Evolutionary conservation across 805 yeast genomes (phyloP).

Genomic region (Candida nitratophila): DNA sequence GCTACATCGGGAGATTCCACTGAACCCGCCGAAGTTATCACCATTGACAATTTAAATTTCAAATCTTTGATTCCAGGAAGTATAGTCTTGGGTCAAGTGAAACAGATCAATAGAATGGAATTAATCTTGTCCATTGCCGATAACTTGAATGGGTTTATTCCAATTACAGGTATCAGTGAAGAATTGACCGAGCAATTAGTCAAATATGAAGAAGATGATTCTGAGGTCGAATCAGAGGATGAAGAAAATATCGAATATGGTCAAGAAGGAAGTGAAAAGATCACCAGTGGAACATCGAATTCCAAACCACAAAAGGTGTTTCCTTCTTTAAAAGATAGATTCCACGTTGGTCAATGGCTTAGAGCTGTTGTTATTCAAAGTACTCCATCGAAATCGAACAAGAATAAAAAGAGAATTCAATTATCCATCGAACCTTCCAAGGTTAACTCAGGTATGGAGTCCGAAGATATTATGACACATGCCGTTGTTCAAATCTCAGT

Average conservation of each 20-base stretch:
- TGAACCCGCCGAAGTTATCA: constrained; percentile 15
- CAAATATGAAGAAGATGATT: constrained; percentile 36
- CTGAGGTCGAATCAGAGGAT: constrained; percentile 4
- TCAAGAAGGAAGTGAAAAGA: constrained; percentile 25
- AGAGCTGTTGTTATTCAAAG: constrained; percentile 67
- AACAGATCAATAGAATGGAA: constrained; percentile 53
- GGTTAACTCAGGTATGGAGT: constrained; percentile 55
- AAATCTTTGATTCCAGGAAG: constrained; percentile 66
- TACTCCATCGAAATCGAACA: constrained; percentile 26
- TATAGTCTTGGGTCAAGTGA: constrained; percentile 68
- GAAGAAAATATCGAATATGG: constrained; percentile 36
- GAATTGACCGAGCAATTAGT: constrained; percentile 54
- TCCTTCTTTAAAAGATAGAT: constrained; percentile 49
- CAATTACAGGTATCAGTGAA: constrained; percentile 65
- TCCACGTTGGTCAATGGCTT: constrained; percentile 77
- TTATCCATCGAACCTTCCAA: constrained; percentile 67
- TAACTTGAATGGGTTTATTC: constrained; percentile 70
- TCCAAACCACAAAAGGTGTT: constrained; percentile 30
- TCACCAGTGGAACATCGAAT: constrained; percentile 12
- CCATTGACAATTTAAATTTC: constrained; percentile 57
- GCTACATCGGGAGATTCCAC: constrained; percentile 12
- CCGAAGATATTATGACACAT: constrained; percentile 60
- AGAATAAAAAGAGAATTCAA: constrained; percentile 53
- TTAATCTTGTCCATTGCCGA: constrained; percentile 71
- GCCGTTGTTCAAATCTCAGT: constrained; percentile 70